Conservation (phyloP, 176 grass and related monocot genomes). For the Melocanna baccifera region DNA sequence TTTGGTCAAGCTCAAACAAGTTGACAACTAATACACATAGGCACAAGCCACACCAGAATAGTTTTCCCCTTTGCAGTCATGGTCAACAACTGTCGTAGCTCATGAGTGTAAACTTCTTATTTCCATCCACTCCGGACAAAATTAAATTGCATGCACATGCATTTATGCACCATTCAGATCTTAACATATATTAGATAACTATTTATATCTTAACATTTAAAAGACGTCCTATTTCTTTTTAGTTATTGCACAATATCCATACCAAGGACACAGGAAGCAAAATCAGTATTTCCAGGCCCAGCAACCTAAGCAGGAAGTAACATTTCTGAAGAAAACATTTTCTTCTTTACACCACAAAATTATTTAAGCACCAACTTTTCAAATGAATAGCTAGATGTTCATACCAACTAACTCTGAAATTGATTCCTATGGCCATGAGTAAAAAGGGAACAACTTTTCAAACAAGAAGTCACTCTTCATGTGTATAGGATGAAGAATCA, state of each 20-base stretch:
- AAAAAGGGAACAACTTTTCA: too few species aligned
- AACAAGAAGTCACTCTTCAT: too few species aligned
- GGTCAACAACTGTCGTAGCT: neutral
- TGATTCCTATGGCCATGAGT: neutral
- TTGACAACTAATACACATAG: neutral
- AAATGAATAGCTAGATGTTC: neutral
- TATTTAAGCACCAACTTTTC: neutral
- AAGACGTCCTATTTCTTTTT: neutral
- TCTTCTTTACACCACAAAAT: constrained; percentile 10
- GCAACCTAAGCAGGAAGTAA: neutral
- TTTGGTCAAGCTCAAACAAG: neutral
- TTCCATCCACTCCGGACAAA: neutral
- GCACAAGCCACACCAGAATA: neutral
- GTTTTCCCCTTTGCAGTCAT: neutral
- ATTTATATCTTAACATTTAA: neutral
- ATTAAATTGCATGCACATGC: neutral
- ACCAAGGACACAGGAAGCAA: neutral
- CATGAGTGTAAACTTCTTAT: neutral
- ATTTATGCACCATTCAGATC: neutral
- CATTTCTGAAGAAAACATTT: neutral
- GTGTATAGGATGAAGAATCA: too few species aligned
- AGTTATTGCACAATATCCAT: neutral
- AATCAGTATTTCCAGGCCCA: neutral
- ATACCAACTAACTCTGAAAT: neutral
- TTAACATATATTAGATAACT: neutral